A percentile compares a stretch with the other conserved stretches of the same genome.
phyloP scores from a whole-genome alignment of 352 stramenopile genomes.

The Phytophthora hibernalis region DNA sequence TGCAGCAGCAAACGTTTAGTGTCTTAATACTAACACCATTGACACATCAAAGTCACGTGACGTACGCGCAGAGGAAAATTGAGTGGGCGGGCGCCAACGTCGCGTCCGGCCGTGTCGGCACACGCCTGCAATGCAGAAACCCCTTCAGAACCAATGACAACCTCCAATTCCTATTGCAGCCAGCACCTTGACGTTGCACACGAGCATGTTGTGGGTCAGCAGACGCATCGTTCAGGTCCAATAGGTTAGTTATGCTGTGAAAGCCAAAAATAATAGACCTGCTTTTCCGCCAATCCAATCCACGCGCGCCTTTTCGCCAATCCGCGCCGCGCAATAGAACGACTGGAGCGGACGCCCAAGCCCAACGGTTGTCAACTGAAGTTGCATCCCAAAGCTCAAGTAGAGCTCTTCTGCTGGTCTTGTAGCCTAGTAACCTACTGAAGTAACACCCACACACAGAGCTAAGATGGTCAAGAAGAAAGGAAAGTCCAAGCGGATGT shows the following conservation, averaged over 20 bases:
- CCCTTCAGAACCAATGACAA: neutral
- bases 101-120: conserved; percentile 72
- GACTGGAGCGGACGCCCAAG: conserved; percentile 42
- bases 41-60: neutral
- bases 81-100: conserved; percentile 62
- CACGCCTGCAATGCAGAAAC: conserved; percentile 51
- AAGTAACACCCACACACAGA: too few relatives aligned
- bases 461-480: conserved; percentile 99
- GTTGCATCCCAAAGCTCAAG: too few relatives aligned
- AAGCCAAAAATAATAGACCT: neutral
- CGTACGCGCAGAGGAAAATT: conserved; percentile 84
- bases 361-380: conserved; percentile 16
- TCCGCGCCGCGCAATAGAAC: conserved; percentile 31
- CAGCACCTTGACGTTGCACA: conserved; percentile 84
- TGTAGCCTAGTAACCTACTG: too few relatives aligned
- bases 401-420: neutral
- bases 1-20: conserved; percentile 31
- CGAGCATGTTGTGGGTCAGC: conserved; percentile 89
- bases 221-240: conserved; percentile 64
- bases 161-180: neutral
- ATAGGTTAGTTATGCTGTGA: neutral
- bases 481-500: conserved; percentile 96
- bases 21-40: too few relatives aligned
- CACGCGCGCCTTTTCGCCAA: conserved; percentile 33
- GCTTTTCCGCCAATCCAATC: conserved; percentile 1